Evolutionary conservation across 1,284 basidiomycete species (phyloP).

Genomic region (Coriolopsis trogii): DNA sequence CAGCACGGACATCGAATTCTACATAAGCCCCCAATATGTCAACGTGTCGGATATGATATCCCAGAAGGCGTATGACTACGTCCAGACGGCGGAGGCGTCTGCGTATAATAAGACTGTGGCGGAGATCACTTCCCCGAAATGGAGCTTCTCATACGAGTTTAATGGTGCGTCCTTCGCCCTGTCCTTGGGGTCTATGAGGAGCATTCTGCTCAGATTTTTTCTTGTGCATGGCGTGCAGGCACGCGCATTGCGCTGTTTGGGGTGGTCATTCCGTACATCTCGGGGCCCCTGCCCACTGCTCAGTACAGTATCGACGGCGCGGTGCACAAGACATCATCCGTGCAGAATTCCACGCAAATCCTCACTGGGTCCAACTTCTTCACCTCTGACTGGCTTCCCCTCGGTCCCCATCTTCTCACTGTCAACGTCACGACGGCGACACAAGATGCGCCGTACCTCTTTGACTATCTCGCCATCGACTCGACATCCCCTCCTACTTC

Average conservation of each 20-base stretch:
- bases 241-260: constrained; percentile 8
- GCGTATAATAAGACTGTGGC: constrained; percentile 1
- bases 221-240: not conserved
- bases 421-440: constrained; percentile 11
- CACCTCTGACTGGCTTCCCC: constrained; percentile 4
- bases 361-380: constrained; percentile 1
- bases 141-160: constrained; percentile 1
- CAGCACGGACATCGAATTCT: not conserved
- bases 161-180: not conserved
- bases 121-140: constrained; percentile 1
- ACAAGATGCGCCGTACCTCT: not conserved
- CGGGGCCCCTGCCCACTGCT: constrained; percentile 1
- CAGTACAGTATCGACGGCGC: constrained; percentile 9
- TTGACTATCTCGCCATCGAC: constrained; percentile 1
- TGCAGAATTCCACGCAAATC: not conserved
- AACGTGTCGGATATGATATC: constrained; percentile 5
- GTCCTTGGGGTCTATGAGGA: not conserved
- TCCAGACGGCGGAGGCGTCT: not conserved
- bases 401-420: constrained; percentile 2
- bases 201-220: not conserved
- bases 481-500: not conserved
- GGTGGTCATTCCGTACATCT: not conserved
- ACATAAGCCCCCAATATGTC: constrained; percentile 4
- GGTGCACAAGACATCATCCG: not conserved
- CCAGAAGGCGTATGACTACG: not conserved